Base-by-base conservation (phyloP, 441 rosid genomes). In the Brassica hybrid region DNA sequence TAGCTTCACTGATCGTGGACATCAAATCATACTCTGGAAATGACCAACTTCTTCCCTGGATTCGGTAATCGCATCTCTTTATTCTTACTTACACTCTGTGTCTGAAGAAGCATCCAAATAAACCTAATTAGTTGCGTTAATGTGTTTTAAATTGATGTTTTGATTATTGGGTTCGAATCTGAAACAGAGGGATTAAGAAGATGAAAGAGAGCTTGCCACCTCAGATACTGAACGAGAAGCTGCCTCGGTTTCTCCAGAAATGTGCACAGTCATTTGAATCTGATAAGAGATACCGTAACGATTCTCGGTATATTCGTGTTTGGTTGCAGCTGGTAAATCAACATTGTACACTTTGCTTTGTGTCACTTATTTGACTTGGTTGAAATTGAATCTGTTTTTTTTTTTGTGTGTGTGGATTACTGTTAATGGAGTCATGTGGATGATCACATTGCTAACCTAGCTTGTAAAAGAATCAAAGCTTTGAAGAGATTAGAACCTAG, bases 1-100 rank as follows among this genome's bases (percentile, higher is more conserved):
- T 27, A 5, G 32, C 32, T 27, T 27, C 32, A 18, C 30, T 93
- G 45, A 83, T 93, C 34, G 86, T 91, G 5, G 97, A 93, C 58
- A 91, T 95, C 84, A 84, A 91, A 81, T 83, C 94, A 67, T 93
- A 91, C 86, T 48, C 91, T 6, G 99, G 99, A 71, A 82, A 87
- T 63, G 98, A 95, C 68, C 89, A 90, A 54, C 89, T 95, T 48
- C 91, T 90, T 69, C 99, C 99, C 1, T 93, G 99, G 98, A 89
- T 95, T 79, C 87, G 94, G 99, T 93, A 84, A 75, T 69, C 50
- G 8, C 18, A 27, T 14, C 58, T 25, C 69, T 69, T 8, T 60
- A 13, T 50, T n/a, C 8, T 50, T 50, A 50, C 56, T 50, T 50
- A 50, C 57, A 14, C 57, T n/a, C 3, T 50, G 65, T 11, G 32